Percentiles rank a stretch among this genome's conserved stretches.
Conservation (phyloP, 345 rosid genomes). For the Populus euphratica region DNA sequence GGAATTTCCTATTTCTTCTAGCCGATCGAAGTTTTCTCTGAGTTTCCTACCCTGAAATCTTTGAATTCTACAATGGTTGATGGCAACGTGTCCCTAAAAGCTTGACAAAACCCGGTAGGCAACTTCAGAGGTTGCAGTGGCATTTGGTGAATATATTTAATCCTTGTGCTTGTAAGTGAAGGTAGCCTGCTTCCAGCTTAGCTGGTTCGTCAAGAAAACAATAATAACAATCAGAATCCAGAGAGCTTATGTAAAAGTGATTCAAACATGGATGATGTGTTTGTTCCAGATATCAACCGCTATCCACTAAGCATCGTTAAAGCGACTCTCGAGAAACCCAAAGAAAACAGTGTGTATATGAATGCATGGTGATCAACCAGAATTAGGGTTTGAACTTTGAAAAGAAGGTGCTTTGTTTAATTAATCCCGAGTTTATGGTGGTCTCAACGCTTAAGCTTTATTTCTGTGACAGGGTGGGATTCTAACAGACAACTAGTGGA, state of each 20-base stretch:
- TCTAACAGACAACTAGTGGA: no score
- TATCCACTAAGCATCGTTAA: not conserved
- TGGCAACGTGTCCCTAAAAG: not conserved
- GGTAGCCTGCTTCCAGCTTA: not conserved
- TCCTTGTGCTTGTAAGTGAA: not conserved
- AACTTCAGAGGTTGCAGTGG: not conserved
- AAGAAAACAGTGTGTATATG: not conserved
- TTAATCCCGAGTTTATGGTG: not conserved
- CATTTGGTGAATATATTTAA: not conserved
- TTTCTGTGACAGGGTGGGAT: not conserved
- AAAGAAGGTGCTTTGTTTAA: no score
- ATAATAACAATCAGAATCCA: not conserved
- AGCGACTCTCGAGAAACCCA: not conserved
- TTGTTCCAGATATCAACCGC: not conserved
- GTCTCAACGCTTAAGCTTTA: not conserved
- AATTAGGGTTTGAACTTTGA: not conserved
- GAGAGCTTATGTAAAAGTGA: not conserved
- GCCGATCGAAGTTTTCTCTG: not conserved
- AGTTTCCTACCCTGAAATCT: no score
- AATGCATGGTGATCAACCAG: not conserved
- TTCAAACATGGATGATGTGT: not conserved
- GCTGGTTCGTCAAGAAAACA: not conserved
- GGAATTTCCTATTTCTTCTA: not conserved
- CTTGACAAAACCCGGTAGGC: not conserved
- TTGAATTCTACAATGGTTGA: no score